Evolutionary conservation across 2,329 filamentous ascomycete genomes (phyloP), one percentile per base, ranked within the genome.

Genomic region (Penicillium sp.): DNA sequence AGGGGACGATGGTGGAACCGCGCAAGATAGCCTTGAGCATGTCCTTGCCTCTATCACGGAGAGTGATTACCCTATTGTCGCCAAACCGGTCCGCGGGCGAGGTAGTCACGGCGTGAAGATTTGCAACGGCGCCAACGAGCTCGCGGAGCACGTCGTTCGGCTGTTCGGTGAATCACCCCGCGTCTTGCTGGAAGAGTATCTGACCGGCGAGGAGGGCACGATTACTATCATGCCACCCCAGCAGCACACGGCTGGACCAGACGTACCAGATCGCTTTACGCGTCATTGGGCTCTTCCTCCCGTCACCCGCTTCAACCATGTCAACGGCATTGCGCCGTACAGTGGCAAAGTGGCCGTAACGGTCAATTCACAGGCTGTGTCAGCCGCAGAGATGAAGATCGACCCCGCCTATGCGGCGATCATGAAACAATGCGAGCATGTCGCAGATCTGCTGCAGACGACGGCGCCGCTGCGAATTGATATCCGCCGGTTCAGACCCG

Each of bases 161-260:
- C 56, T 77, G 0, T 57, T 70, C 2, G 25, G 53, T 1, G 66
- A 72, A 33, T 66, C 62, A 0, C 56, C 62, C 0, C 42, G 52
- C 1, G 60, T 73, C 10, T 69, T 78, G 45, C 23, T 76, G 0
- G 73, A 78, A 43, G 65, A 78, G 41, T 76, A 65, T 40, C 63
- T 78, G 0, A 39, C 55, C 0, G 72, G 73, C 1, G 65, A 74
- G 41, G 75, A 78, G 48, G 73, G 60, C 0, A 78, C 74, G 0
- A 63, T 78, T 2, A 77, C 73, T 0, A 67, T 77, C 0, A 75
- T 77, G 73, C 72, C 74, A 1, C 73, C 73, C 2, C 66, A 60
- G 0, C n/a, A n/a, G n/a, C n/a, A n/a, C n/a, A n/a, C n/a, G n/a
- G n/a, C n/a, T n/a, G n/a, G n/a, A n/a, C 37, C 16, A 16, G 38